Evolutionary conservation across 2,329 filamentous ascomycete species (phyloP), one percentile per base, ranked within the genome.

Genomic region (Leptoxyphium fumago): DNA sequence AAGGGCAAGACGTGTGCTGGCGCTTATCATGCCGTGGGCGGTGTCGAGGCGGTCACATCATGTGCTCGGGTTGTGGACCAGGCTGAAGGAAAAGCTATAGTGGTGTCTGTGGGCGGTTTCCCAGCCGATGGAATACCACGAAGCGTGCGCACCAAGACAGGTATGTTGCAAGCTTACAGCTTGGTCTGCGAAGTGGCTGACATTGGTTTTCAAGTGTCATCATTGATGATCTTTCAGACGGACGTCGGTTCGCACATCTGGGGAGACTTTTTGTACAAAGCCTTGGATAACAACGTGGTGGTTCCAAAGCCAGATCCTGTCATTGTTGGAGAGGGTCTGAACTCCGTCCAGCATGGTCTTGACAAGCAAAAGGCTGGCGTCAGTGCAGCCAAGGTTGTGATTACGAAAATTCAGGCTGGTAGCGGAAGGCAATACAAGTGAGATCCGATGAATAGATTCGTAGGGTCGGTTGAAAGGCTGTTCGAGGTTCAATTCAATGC

Each of bases 351-450:
- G 39, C 54, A 55, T 9, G 65, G 56, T 8, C 45, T 66, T 10
- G 59, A 64, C 44, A 59, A 51, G 48, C 55, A 57, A 44, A 63
- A 58, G 50, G 54, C 52, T 39, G 65, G 64, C 18, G 64, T 68
- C 9, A 61, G 56, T 46, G 64, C 61, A 9, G 54, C 52, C 46
- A 68, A 67, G 51, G 49, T 68, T 10, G 62, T 65, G 7, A 57
- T 67, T 9, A 36, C 32, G 32, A 36, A 36, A 15, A 36, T 36
- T 13, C 32, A 36, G 15, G 32, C 11, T 5, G 32, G 9, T 5
- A 36, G 32, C 15, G 32, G 32, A 15, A 36, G 9, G 32, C 32
- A 36, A 15, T 36, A 36, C 21, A 26, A 26, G 7, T 26, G 21
- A 26, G 21, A 26, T 26, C 21, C 21, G 7, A 26, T 7, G 7